These are phyloP conservation scores for Alternaria sp. DNA, from an alignment of 2,329 filamentous ascomycete species.

Conservation along the genomic window DNA sequence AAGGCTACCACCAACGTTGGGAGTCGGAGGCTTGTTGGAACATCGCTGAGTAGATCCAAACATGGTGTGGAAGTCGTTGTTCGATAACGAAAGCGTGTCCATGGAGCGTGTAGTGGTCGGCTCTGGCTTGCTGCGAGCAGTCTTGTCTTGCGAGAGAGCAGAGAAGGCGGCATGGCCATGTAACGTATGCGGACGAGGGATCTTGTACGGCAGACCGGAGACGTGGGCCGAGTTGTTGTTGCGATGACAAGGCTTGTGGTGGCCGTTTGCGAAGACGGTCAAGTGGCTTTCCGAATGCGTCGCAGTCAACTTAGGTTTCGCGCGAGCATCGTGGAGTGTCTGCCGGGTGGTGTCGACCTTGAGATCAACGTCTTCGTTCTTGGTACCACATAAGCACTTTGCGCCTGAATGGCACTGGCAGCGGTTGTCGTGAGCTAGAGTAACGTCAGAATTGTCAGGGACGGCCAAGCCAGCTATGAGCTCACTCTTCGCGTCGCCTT, in stretches of 20 bases:
- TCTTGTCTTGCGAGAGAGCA: conserved; percentile 32
- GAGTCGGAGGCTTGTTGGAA: conserved; percentile 35
- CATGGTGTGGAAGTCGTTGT: conserved; percentile 48
- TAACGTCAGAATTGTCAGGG: conserved; percentile 42
- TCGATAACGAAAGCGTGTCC: conserved; percentile 49
- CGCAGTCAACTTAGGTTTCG: conserved; percentile 64
- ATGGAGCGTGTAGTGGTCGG: conserved; percentile 39
- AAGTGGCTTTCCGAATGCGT: conserved; percentile 67
- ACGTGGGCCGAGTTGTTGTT: conserved; percentile 71
- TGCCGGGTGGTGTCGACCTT: conserved; percentile 54
- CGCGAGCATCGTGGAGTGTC: conserved; percentile 56
- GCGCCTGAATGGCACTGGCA: conserved; percentile 66
- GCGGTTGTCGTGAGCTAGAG: conserved; percentile 49
- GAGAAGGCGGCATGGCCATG: conserved; percentile 45
- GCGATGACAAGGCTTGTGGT: conserved; percentile 70
- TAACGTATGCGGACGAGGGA: conserved; percentile 57
- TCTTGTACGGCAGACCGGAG: conserved; percentile 69
- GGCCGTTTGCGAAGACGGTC: conserved; percentile 69
- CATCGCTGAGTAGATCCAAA: conserved; percentile 44
- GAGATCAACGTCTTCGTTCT: conserved; percentile 64
- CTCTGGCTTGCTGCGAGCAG: conserved; percentile 36
- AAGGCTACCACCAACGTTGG: conserved; percentile 39
- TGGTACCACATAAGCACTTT: conserved; percentile 67
- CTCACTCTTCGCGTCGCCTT: conserved; percentile 52
- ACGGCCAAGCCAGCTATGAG: conserved; percentile 42